Evolutionary conservation across 2,329 filamentous ascomycete species (phyloP).

Genomic region (Aureobasidium vineae): DNA sequence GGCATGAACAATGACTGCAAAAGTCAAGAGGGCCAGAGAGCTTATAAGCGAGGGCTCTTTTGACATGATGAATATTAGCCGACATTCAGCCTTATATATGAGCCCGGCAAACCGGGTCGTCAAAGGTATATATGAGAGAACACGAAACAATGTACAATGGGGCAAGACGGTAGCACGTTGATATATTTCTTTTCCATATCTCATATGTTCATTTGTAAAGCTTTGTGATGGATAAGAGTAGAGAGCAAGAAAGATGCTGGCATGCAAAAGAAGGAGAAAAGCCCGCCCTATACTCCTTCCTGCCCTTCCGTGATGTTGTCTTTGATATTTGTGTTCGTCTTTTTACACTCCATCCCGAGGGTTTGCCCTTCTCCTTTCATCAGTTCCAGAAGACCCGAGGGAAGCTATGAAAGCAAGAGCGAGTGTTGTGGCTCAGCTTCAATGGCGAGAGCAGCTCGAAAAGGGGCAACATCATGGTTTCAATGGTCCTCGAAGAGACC

Average conservation of each 20-base stretch:
- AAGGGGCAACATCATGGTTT: neutral
- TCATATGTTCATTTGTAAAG: conserved; percentile 13
- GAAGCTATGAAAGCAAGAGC: neutral
- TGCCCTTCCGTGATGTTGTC: neutral
- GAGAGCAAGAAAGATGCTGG: conserved; percentile 1
- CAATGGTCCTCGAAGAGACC: neutral
- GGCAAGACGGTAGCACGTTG: neutral
- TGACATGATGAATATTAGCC: neutral
- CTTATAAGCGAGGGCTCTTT: conserved; percentile 14
- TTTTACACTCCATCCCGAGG: neutral
- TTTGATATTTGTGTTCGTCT: neutral
- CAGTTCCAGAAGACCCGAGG: neutral
- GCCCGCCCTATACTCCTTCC: neutral
- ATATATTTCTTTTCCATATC: neutral
- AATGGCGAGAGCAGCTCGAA: neutral
- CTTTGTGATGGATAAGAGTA: neutral
- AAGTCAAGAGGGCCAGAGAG: neutral
- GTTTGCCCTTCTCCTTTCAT: neutral
- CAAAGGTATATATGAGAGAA: neutral
- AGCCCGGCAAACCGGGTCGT: neutral
- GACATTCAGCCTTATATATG: conserved; percentile 13
- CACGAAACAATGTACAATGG: neutral
- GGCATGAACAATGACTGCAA: neutral
- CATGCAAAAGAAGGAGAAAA: neutral
- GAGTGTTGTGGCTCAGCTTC: neutral